Evolutionary conservation across 1,284 basidiomycete species (phyloP), one percentile per base, ranked within the genome.

Genomic region (Meira nashicola): DNA sequence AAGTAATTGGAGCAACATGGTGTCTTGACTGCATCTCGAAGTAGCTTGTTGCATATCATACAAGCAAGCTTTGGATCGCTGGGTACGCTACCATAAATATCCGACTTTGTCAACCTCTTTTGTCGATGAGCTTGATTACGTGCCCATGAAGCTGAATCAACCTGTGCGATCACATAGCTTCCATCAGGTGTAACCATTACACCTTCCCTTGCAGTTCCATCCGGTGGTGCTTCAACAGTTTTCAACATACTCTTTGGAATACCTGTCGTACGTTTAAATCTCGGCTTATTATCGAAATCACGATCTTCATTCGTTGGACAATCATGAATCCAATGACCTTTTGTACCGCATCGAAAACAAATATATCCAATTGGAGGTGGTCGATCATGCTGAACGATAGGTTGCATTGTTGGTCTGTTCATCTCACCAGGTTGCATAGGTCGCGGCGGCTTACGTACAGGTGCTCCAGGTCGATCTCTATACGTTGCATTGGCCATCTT

Each of bases 281-380:
- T 87, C 55, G 94, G 94, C 61, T 89, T 84, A 72, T 97, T 90
- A 79, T 95, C 91, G 67, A 87, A 95, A 39, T 93, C 90, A 39
- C 90, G 88, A 78, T 98, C 91, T 70, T 90, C 92, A 78, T 97
- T 97, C 2, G 92, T 95, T 0, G 95, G 95, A 77, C 95, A 99
- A 67, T 95, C 91, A 79, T 99, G 94, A 67, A 99, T 99, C 95
- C 95, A 98, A 76, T 99, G 95, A 9, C 76, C 76, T 51, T 96
- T 95, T 80, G 95, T 89, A 44, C 93, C 93, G 80, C 95, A 99
- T 41, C 95, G 87, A 79, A 97, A 97, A 79, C 95, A 98, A n/a
- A 98, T 92, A 81, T 98, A 99, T 57, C 93, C 95, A n/a, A 65
- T 58, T 2, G 74, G 74, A 19, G 74, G 74, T 21, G 74, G 74